A percentile compares a stretch with the other conserved stretches of the same genome.
Evolutionary conservation across 2,329 filamentous ascomycete species (phyloP).

Genomic region (Pseudocercospora pini-densiflorae): DNA sequence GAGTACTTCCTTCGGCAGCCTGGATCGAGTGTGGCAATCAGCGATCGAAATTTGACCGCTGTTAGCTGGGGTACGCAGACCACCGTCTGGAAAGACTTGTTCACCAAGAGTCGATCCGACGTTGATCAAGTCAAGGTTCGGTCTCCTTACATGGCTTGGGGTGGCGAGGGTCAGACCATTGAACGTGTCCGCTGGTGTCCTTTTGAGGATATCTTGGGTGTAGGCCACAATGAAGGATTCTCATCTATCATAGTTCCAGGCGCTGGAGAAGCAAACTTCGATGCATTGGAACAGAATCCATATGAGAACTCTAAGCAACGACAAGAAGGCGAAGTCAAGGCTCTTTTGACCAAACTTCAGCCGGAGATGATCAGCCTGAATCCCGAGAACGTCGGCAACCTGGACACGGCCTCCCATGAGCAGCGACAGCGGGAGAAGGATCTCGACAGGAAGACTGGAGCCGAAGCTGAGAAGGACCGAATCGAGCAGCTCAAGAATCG

Average conservation of each 20-base stretch:
- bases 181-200: constrained; percentile 91
- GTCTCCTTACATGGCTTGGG: constrained; percentile 92
- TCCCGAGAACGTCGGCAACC: constrained; percentile 85
- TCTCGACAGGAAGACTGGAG: constrained; percentile 67
- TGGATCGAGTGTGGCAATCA: constrained; percentile 82
- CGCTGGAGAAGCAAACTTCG: constrained; percentile 95
- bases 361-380: constrained; percentile 97
- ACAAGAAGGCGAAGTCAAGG: constrained; percentile 88
- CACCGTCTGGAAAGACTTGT: constrained; percentile 89
- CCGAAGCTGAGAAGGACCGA: constrained; percentile 55
- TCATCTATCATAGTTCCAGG: constrained; percentile 89
- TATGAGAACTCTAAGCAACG: constrained; percentile 93
- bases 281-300: constrained; percentile 90
- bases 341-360: constrained; percentile 88
- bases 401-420: constrained; percentile 80
- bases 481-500: constrained; percentile 71
- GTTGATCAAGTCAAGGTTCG: constrained; percentile 78
- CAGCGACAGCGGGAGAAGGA: constrained; percentile 78
- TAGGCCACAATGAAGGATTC: constrained; percentile 85
- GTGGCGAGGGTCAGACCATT: constrained; percentile 79
- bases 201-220: constrained; percentile 88
- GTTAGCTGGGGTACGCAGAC: constrained; percentile 90
- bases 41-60: constrained; percentile 83
- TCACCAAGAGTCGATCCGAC: constrained; percentile 64
- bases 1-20: constrained; percentile 84